These are phyloP conservation scores for Termitomyces sp. DNA, from an alignment of 1,284 basidiomycete species.

Conservation along the genomic window DNA sequence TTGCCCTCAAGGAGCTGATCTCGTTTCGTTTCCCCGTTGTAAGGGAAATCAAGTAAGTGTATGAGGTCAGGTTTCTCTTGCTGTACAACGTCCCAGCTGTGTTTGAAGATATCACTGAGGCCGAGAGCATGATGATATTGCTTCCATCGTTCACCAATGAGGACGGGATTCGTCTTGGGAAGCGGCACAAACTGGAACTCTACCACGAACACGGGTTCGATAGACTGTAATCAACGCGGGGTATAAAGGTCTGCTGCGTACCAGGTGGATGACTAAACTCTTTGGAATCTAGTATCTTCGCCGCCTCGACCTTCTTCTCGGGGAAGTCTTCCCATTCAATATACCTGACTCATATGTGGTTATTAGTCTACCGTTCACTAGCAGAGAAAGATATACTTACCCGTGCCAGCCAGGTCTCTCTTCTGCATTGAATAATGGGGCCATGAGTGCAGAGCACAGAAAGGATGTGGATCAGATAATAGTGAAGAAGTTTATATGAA, in stretches of 20 bases:
- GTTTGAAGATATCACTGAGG: conserved; percentile 41
- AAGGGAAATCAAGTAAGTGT: conserved; percentile 50
- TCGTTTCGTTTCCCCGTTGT: conserved; percentile 46
- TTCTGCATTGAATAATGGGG: conserved; percentile 19
- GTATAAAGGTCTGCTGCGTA: conserved; percentile 15
- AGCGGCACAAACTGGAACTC: conserved; percentile 50
- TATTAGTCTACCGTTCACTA: background rate
- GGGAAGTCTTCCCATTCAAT: conserved; percentile 48
- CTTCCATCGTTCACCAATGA: conserved; percentile 51
- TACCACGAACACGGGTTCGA: conserved; percentile 12
- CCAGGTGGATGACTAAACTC: conserved; percentile 41
- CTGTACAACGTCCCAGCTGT: conserved; percentile 50
- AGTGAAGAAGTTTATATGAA: background rate
- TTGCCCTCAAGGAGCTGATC: conserved; percentile 39
- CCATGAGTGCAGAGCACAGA: background rate
- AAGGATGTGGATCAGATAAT: background rate
- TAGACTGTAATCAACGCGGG: background rate
- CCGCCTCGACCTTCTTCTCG: conserved; percentile 38
- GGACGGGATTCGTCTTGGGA: conserved; percentile 47
- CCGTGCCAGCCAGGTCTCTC: conserved; percentile 23
- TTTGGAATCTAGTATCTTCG: conserved; percentile 36
- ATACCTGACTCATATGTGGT: conserved; percentile 28
- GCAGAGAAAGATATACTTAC: conserved; percentile 5
- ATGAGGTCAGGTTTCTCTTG: conserved; percentile 51
- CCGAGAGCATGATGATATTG: conserved; percentile 51